These are phyloP conservation scores for Candida fluviatilis DNA, from an alignment of 805 yeast species.

Conservation along the genomic window DNA sequence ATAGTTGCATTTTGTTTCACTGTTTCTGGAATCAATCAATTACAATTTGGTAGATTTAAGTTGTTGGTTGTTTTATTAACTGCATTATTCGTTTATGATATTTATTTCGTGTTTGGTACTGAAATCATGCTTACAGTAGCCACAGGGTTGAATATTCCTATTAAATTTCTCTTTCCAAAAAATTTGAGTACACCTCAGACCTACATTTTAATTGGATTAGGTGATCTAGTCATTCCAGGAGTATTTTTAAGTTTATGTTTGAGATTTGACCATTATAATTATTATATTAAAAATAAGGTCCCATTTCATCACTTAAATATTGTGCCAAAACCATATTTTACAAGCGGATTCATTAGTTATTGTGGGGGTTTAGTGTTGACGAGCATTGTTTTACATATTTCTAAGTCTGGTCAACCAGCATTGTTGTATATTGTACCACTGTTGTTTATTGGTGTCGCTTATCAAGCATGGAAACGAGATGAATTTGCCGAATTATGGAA, in stretches of 20 bases:
- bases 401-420: conserved; percentile 60
- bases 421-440: conserved; percentile 58
- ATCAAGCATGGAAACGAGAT: conserved; percentile 31
- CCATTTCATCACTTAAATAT: conserved; percentile 36
- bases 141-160: conserved; percentile 49
- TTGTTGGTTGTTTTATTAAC: conserved; percentile 42
- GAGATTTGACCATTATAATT: conserved; percentile 47
- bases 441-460: conserved; percentile 25
- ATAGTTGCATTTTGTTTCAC: conserved; percentile 39
- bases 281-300: conserved; percentile 10
- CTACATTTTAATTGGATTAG: conserved; percentile 53
- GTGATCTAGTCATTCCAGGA: conserved; percentile 65
- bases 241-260: conserved; percentile 48
- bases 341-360: conserved; percentile 44
- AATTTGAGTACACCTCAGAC: conserved; percentile 6
- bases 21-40: conserved; percentile 36
- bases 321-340: conserved; percentile 45
- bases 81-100: conserved; percentile 57
- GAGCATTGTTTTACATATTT: conserved; percentile 32
- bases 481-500: conserved; percentile 41
- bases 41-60: conserved; percentile 41
- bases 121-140: conserved; percentile 64
- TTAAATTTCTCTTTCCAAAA: conserved; percentile 44
- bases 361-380: conserved; percentile 43
- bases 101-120: conserved; percentile 63